phyloP scores from a whole-genome alignment of 2,329 filamentous ascomycete species.

The Plenodomus lindquistii region DNA sequence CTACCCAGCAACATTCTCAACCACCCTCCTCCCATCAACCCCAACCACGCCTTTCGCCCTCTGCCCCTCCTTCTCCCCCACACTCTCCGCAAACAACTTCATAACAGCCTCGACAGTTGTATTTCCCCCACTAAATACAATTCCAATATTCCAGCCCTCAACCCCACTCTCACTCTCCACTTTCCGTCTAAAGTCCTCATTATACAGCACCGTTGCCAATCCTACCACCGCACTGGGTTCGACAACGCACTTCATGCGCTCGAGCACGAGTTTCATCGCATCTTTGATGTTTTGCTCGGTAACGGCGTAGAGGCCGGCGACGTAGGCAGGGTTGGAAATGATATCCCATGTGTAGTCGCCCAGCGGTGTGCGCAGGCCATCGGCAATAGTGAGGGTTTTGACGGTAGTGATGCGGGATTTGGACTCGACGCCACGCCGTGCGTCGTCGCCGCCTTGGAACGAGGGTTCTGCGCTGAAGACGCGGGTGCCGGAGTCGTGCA shows the following conservation, averaged over 20 bases:
- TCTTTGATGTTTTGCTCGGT: conserved; percentile 79
- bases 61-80: conserved; percentile 33
- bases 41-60: conserved; percentile 48
- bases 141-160: conserved; percentile 71
- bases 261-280: conserved; percentile 77
- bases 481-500: conserved; percentile 68
- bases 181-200: conserved; percentile 73
- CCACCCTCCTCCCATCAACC: conserved; percentile 45
- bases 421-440: conserved; percentile 67
- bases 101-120: conserved; percentile 65
- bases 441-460: conserved; percentile 84
- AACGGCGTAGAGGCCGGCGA: conserved; percentile 72
- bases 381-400: conserved; percentile 79
- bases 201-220: conserved; percentile 78
- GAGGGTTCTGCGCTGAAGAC: conserved; percentile 89
- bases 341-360: conserved; percentile 76
- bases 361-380: conserved; percentile 84
- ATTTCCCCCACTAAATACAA: conserved; percentile 67
- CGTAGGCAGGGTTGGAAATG: conserved; percentile 72
- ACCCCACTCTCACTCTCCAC: conserved; percentile 72
- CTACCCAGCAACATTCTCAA: conserved; percentile 54
- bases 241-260: conserved; percentile 87
- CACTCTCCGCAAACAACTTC: conserved; percentile 54
- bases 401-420: conserved; percentile 70
- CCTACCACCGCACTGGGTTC: conserved; percentile 88